phyloP scores from a whole-genome alignment of 192 early-diverging fungal species.

The Podochytrium sp. region DNA sequence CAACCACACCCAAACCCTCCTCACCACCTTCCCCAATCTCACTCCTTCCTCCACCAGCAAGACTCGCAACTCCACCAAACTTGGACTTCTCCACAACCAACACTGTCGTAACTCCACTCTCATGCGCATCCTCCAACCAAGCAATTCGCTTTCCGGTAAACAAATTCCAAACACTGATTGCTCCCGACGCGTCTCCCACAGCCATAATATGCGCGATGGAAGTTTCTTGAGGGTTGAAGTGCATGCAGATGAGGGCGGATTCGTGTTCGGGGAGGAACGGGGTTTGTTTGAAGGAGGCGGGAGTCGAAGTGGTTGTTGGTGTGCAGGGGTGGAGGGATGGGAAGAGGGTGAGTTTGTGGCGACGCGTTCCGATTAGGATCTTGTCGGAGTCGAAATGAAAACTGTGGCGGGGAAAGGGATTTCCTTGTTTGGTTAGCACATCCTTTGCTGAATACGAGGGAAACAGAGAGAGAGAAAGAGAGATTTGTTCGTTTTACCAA shows the following conservation, averaged over 20 bases:
- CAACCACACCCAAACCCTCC: not conserved
- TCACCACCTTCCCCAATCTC: not conserved
- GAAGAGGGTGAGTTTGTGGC: slow-evolving; percentile 27
- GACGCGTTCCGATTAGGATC: slow-evolving; percentile 36
- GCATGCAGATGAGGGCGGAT: slow-evolving; percentile 5
- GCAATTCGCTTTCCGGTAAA: slow-evolving; percentile 39
- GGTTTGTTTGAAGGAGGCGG: not conserved
- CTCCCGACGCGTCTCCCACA: slow-evolving; percentile 38
- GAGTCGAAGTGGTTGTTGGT: not conserved
- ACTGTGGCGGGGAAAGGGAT: too few species aligned
- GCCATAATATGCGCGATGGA: slow-evolving; percentile 27
- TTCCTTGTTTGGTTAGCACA: too few species aligned
- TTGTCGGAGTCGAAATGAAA: slow-evolving; percentile 38
- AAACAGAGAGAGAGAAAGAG: not conserved
- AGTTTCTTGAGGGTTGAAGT: not conserved
- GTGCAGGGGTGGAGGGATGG: not conserved
- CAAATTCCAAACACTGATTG: slow-evolving; percentile 42
- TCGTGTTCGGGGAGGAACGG: slow-evolving; percentile 12
- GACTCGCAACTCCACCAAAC: not conserved
- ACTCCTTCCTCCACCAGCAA: not conserved
- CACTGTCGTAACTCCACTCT: slow-evolving; percentile 40
- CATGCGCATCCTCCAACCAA: slow-evolving; percentile 30
- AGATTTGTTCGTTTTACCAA: slow-evolving; percentile 30
- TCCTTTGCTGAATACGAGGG: not conserved
- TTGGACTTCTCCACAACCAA: slow-evolving; percentile 20